phyloP scores from a whole-genome alignment of 140 eudicot genomes.

The Stevia rebaudiana region DNA sequence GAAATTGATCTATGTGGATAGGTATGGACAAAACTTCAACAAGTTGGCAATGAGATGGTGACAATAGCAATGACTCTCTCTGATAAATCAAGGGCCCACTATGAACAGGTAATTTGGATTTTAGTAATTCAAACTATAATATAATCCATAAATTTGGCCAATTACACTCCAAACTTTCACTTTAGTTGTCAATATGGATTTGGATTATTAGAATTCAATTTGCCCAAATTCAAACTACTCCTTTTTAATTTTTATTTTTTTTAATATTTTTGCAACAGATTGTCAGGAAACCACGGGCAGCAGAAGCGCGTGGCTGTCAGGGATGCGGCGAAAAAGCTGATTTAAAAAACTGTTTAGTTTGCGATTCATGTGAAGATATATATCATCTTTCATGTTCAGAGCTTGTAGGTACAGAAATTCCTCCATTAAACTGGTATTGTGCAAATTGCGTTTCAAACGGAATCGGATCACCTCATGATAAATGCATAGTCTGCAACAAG shows the following conservation, averaged over 20 bases:
- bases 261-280: conserved; percentile 29
- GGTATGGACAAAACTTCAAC: conserved; percentile 79
- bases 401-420: conserved; percentile 54
- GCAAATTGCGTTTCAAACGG: conserved; percentile 49
- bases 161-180: too few species aligned
- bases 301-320: conserved; percentile 43
- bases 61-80: conserved; percentile 58
- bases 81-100: conserved; percentile 42
- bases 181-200: too few species aligned
- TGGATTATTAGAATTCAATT: too few species aligned
- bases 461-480: conserved; percentile 50
- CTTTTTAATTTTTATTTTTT: neutral
- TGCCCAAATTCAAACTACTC: too few species aligned
- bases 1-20: conserved; percentile 18
- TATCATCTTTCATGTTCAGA: conserved; percentile 66
- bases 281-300: conserved; percentile 30
- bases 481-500: conserved; percentile 63
- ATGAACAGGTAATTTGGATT: conserved; percentile 41
- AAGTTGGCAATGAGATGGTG: conserved; percentile 53
- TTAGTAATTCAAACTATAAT: too few species aligned
- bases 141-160: too few species aligned
- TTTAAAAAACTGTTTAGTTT: conserved; percentile 50
- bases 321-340: conserved; percentile 53
- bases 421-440: conserved; percentile 68
- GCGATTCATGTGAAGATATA: conserved; percentile 82